phyloP scores from a whole-genome alignment of 768 basidiomycete genomes.

The Polyporus arcularius region DNA sequence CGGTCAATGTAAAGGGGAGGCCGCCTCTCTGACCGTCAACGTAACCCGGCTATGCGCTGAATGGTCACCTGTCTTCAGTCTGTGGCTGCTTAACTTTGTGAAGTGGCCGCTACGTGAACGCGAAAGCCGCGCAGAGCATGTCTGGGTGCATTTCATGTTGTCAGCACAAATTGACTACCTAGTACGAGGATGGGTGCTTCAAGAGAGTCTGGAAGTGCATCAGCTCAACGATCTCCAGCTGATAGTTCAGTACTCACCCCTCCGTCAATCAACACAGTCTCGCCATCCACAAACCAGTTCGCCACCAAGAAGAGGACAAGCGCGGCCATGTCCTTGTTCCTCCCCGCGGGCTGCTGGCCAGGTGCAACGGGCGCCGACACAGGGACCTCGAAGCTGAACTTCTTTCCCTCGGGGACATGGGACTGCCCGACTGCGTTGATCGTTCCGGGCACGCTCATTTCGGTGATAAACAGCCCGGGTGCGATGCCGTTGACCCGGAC shows the following conservation, averaged over 20 bases:
- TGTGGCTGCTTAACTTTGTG: too few species aligned
- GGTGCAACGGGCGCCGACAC: slow-evolving; percentile 23
- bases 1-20: too few species aligned
- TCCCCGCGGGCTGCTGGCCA: slow-evolving; percentile 25
- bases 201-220: too few species aligned
- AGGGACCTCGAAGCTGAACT: slow-evolving; percentile 37
- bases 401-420: slow-evolving; percentile 11
- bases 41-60: too few species aligned
- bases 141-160: too few species aligned
- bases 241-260: slow-evolving; percentile 36
- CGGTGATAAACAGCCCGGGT: slow-evolving; percentile 38
- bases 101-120: too few species aligned
- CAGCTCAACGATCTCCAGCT: too few species aligned
- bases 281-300: slow-evolving; percentile 25
- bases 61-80: too few species aligned
- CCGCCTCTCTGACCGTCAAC: too few species aligned
- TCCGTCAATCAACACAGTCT: slow-evolving; percentile 51
- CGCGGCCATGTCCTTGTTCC: slow-evolving; percentile 43
- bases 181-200: too few species aligned
- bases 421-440: slow-evolving; percentile 30
- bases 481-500: slow-evolving; percentile 51
- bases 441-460: slow-evolving; percentile 31
- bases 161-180: too few species aligned
- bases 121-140: too few species aligned
- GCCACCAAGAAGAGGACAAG: slow-evolving; percentile 45